Evolutionary conservation across 202 grass and related monocot genomes (phyloP), one percentile per base, ranked within the genome.

Genomic region (Setaria italica): DNA sequence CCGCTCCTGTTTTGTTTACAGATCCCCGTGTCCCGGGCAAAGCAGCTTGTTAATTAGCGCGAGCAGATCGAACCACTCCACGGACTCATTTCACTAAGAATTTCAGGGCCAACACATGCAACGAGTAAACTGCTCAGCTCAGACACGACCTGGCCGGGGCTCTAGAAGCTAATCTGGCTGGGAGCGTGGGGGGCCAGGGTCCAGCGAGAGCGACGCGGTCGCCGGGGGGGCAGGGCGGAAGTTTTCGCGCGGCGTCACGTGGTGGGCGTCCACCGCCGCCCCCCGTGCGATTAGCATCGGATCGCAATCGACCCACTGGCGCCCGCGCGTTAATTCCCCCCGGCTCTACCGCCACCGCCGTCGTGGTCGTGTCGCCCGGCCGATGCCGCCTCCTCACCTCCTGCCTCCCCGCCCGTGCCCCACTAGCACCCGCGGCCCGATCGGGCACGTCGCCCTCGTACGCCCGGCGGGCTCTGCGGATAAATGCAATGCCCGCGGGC

Each of bases 261-360:
- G 68, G 68, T 75, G 58, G 59, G 70, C 45, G 67, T 43, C 65
- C 65, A 20, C 35, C 64, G 64, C 57, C 17, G 6, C 49, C 54
- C 3, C 35, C 35, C 37, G 12, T 21, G 66, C 37, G 35, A 43
- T 39, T 42, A 63, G 29, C 59, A 29, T 13, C 59, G 9, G 7
- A 68, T 68, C 62, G 62, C 14, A 39, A 35, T 35, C 34, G 34
- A 67, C 15, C 30, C 11, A 1, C 30, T 1, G 4, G 3, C 11
- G 10, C 9, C n/a, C 42, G 5, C 42, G 42, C 43, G 43, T 34
- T n/a, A n/a, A 10, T 10, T 10, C 4, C 71, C 20, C 16, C 54
- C 30, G 68, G 16, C 16, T 34, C 4, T 1, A 10, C 62, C 25
- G 25, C 25, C 41, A 7, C 62, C 42, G 11, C 45, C 53, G 34